Percentiles rank a stretch among this genome's conserved stretches.
phyloP scores from a whole-genome alignment of 805 yeast species.

The Candida corydali region DNA sequence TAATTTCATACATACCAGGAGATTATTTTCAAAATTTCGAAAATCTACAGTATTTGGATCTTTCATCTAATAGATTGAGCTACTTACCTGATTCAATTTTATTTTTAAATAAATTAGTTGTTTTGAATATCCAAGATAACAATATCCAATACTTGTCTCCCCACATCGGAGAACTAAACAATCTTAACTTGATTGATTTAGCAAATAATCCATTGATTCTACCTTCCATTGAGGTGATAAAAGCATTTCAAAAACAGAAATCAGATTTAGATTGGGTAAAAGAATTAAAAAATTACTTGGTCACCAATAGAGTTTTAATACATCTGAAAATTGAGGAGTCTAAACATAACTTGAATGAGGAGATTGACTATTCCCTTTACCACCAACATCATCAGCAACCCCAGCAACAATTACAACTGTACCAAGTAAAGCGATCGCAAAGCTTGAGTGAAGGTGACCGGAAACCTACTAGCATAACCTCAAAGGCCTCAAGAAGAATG shows the following conservation, averaged over 20 bases:
- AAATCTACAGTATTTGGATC: conserved; percentile 60
- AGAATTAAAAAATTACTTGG: conserved; percentile 35
- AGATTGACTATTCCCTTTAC: not conserved
- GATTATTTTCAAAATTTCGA: conserved; percentile 30
- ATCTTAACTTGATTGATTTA: conserved; percentile 55
- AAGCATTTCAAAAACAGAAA: conserved; percentile 31
- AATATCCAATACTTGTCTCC: conserved; percentile 52
- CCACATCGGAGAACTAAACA: conserved; percentile 45
- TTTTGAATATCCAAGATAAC: conserved; percentile 61
- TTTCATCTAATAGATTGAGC: conserved; percentile 53
- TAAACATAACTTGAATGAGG: conserved; percentile 5
- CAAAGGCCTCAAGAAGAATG: conserved; percentile 73
- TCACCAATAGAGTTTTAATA: conserved; percentile 27
- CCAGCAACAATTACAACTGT: too few relatives aligned
- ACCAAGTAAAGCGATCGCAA: conserved; percentile 57
- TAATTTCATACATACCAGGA: conserved; percentile 49
- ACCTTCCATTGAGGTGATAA: conserved; percentile 38
- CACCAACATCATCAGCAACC: too few relatives aligned
- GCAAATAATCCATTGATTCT: conserved; percentile 57
- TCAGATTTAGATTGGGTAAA: conserved; percentile 44
- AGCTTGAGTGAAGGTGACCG: conserved; percentile 57
- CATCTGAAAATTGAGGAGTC: conserved; percentile 25
- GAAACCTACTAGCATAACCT: conserved; percentile 20
- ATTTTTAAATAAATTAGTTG: conserved; percentile 44
- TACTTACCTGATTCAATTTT: conserved; percentile 42